Evolutionary conservation across 805 yeast genomes (phyloP), one percentile per base, ranked within the genome.

Genomic region (Teunomyces aglyptinius): DNA sequence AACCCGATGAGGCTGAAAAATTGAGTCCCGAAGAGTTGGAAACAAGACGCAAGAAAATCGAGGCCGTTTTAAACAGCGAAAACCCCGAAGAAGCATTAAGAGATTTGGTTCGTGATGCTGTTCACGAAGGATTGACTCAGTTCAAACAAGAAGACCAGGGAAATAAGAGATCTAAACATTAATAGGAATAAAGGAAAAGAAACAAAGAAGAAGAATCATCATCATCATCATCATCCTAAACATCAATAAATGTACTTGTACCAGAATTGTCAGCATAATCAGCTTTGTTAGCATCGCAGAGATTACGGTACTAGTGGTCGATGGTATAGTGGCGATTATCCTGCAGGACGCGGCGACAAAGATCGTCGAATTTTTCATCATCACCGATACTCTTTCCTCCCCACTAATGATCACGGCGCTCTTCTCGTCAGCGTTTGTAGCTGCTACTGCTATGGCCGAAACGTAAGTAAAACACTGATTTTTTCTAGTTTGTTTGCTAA

Each of bases 51-150:
- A 70, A 72, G 54, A 73, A 78, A 58, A 70, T 92, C 19, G 87
- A 86, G 57, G 79, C 76, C 33, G 89, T 92, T 19, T 77, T 90
- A 51, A 76, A 81, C 51, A 83, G 95, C 46, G 95, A 84, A 4
- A 84, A 89, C 57, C 89, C 92, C 3, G 96, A 90, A 61, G 88
- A 81, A 51, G 86, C 82, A 24, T 70, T 91, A 38, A 81, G 85
- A 57, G 81, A 81, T 35, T 79, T 85, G 55, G 81, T 91, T 27
- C 70, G 80, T 52, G 79, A 78, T 11, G 83, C 86, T 8, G 83
- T 91, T 4, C 78, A 83, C 36, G 77, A 79, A 41, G 84, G 84
- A 41, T 61, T 80, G 62, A 53, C 61, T 13, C 55, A 63, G 34
- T 65, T 56, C 53, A 52, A 45, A 11, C 63, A 52, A 12, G 68